phyloP scores from a whole-genome alignment of 805 yeast genomes.

The Wickerhamiella kurtzmanii region DNA sequence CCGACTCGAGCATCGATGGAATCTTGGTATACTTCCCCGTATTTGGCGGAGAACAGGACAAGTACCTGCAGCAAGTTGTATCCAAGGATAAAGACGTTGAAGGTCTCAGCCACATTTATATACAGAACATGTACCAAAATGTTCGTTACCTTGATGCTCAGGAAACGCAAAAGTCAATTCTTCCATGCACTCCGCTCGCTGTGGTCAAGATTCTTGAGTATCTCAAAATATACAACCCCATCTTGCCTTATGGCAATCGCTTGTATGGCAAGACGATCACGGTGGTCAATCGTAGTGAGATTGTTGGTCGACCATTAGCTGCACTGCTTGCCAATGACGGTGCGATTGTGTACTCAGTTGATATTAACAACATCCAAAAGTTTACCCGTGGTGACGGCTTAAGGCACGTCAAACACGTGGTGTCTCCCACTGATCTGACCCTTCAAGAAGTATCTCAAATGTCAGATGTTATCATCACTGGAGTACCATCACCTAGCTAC shows the following conservation, averaged over 20 bases:
- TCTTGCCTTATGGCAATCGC: conserved; percentile 79
- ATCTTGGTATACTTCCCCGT: conserved; percentile 97
- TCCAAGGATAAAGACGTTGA: conserved; percentile 90
- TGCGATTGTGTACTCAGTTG: conserved; percentile 88
- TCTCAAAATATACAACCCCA: conserved; percentile 69
- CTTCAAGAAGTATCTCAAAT: conserved; percentile 52
- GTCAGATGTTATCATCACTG: conserved; percentile 90
- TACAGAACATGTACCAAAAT: conserved; percentile 92
- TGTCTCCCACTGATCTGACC: conserved; percentile 39
- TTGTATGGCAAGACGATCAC: conserved; percentile 86
- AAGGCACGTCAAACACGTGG: conserved; percentile 68
- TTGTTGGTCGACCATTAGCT: conserved; percentile 94
- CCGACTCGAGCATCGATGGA: conserved; percentile 65
- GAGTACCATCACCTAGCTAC: conserved; percentile 76
- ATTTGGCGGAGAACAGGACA: conserved; percentile 89
- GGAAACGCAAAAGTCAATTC: conserved; percentile 59
- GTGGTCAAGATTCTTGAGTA: conserved; percentile 86
- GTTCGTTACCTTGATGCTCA: conserved; percentile 64
- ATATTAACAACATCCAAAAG: conserved; percentile 72
- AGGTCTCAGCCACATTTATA: conserved; percentile 80
- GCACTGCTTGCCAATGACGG: conserved; percentile 95
- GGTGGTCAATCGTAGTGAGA: conserved; percentile 86
- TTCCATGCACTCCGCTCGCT: conserved; percentile 96
- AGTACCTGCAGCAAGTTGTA: conserved; percentile 86
- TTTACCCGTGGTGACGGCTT: conserved; percentile 92